phyloP scores from a whole-genome alignment of 2,329 filamentous ascomycete species.

The Nemania abortiva region DNA sequence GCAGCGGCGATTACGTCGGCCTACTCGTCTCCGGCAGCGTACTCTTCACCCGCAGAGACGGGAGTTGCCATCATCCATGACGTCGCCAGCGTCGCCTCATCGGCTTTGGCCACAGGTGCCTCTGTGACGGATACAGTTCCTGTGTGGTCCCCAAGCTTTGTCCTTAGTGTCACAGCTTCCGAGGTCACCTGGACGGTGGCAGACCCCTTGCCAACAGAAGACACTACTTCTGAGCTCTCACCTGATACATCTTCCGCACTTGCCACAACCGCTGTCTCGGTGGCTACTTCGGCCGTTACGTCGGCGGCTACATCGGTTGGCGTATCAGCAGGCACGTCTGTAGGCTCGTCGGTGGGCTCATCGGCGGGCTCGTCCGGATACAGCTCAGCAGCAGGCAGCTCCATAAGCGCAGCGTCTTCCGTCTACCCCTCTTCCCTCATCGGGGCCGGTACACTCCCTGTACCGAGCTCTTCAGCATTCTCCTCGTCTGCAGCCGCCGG shows the following conservation, averaged over 20 bases:
- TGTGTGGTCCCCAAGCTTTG: constrained; percentile 17
- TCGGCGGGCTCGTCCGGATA: constrained; percentile 2
- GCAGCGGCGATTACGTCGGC: not conserved
- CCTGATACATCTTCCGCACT: not conserved
- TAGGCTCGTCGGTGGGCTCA: not conserved
- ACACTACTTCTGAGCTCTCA: not conserved
- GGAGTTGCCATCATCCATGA: not conserved
- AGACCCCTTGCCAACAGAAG: not conserved
- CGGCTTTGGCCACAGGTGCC: constrained; percentile 4
- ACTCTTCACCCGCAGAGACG: constrained; percentile 14
- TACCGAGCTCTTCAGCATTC: constrained; percentile 3
- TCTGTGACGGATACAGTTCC: constrained; percentile 1
- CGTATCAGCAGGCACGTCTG: not conserved
- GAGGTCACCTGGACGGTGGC: constrained; percentile 22
- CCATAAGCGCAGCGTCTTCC: not conserved
- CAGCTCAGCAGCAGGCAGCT: not conserved
- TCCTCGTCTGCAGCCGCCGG: constrained; percentile 15
- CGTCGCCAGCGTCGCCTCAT: not conserved
- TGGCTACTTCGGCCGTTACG: not conserved
- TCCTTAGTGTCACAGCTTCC: constrained; percentile 12
- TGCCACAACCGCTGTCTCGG: not conserved
- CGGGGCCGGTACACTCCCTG: constrained; percentile 4
- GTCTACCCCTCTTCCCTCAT: not conserved
- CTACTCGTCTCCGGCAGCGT: not conserved
- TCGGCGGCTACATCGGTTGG: not conserved